Base-by-base conservation (phyloP, 768 basidiomycete genomes). In the Macrolepiota albuminosa region DNA sequence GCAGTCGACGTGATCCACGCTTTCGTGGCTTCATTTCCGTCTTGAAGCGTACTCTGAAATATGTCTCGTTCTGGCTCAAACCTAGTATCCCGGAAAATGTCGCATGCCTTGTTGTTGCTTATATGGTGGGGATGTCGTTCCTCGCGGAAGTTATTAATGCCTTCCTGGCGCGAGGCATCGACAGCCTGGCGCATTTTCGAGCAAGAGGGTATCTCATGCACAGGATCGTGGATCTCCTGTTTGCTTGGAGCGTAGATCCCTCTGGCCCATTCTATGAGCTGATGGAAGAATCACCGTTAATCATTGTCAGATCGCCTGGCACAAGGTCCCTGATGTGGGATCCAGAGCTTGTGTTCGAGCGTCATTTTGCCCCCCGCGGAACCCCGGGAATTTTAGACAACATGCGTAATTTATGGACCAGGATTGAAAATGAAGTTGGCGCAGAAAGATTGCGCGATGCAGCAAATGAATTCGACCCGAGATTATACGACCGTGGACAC, bases 1-100 rank as follows among this genome's bases (percentile, higher is more conserved):
- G 54, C 13, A 37, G 46, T 29, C 53, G 40, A 26, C 29, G 29
- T 24, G 31, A 50, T 33, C 29, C 52, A 18, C 61, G 16, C 31
- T 50, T 31, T 21, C 46, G 43, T 13, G 47, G 40, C 14, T 59
- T 59, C 55, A 42, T 40, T 7, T 8, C 36, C 3, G 26, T 56
- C 14, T 14, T 63, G n/a, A 45, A 40, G 58, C 58, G 58, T 47
- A 63, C 61, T 29, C 13, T 63, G 34, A 63, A 59, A 36, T 56
- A 55, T 29, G 51, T 59, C 7, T 36, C 14, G 46, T 63, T 52
- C 46, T 63, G 61, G 61, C 45, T 57, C 29, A 8, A 49, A 16
- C 61, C 61, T 3, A 37, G 50, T 40, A 11, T 36, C n/a, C 29
- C 31, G 16, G n/a, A 52, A 21, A 61, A 57, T 24, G n/a, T 37